A percentile compares a stretch with the other conserved stretches of the same genome.
Conservation (phyloP, 208 protist genomes). For the Spironucleus salmonicida region DNA sequence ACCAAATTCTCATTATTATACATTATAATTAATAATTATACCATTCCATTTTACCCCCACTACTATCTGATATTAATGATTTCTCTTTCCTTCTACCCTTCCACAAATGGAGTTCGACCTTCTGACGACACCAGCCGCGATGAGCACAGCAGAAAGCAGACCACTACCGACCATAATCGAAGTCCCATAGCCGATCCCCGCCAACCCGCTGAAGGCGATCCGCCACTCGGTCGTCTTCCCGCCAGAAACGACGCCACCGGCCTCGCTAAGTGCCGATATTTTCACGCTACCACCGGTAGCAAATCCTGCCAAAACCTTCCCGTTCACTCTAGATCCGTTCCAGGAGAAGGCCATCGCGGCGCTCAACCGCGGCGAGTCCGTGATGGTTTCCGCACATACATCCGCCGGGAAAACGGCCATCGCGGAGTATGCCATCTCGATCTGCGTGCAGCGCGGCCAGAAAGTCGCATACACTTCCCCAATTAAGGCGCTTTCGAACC, state of each 20-base stretch:
- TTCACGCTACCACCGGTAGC: neutral
- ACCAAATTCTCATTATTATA: no score
- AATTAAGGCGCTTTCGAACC: conserved; percentile 98
- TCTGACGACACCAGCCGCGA: no score
- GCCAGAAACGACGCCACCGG: neutral
- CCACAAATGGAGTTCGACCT: no score
- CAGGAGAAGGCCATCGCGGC: conserved; percentile 48
- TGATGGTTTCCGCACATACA: conserved; percentile 97
- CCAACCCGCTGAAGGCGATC: neutral
- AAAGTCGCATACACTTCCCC: conserved; percentile 98
- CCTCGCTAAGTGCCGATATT: neutral
- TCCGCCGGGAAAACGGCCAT: conserved; percentile 98
- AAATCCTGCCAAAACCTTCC: conserved; percentile 60
- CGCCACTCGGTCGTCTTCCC: conserved; percentile 29
- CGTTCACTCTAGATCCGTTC: conserved; percentile 79
- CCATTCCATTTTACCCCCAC: no score
- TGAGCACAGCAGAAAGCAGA: no score
- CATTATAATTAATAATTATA: no score
- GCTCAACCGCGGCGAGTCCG: conserved; percentile 56
- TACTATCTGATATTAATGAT: no score
- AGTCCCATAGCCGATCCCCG: neutral
- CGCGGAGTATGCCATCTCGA: conserved; percentile 77
- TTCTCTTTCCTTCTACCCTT: no score
- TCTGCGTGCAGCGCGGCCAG: conserved; percentile 53
- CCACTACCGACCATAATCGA: conserved; percentile 12